Percentiles rank a stretch among this genome's conserved stretches.
These are phyloP conservation scores for Pleurotus giganteus DNA, from an alignment of 768 basidiomycete genomes.

Conservation along the genomic window DNA sequence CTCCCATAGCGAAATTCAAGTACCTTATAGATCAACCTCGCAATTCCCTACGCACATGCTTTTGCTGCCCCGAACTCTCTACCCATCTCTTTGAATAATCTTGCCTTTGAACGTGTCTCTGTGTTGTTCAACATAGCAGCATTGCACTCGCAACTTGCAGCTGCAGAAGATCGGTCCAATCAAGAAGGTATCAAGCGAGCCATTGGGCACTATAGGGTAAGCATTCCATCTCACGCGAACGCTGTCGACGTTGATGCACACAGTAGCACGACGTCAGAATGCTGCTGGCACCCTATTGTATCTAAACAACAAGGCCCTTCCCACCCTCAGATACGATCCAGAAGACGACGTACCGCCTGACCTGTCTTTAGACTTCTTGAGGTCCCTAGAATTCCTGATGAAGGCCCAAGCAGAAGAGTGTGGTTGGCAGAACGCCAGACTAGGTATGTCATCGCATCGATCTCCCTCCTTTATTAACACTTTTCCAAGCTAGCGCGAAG, in stretches of 20 bases:
- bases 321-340: constrained; percentile 44
- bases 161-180: constrained; percentile 63
- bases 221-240: constrained; percentile 1
- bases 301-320: constrained; percentile 50
- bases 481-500: constrained; percentile 58
- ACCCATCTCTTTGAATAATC: constrained; percentile 64
- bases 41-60: constrained; percentile 70
- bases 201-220: constrained; percentile 66
- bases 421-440: constrained; percentile 89
- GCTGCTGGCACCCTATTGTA: constrained; percentile 75
- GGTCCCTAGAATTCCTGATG: constrained; percentile 71
- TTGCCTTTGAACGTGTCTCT: constrained; percentile 79
- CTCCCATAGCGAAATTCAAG: constrained; percentile 1
- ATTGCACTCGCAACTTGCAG: constrained; percentile 80
- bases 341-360: constrained; percentile 60
- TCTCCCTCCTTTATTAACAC: constrained; percentile 12
- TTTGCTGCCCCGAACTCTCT: constrained; percentile 53
- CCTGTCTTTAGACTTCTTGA: constrained; percentile 59
- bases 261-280: constrained; percentile 32
- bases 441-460: constrained; percentile 47
- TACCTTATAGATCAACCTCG: constrained; percentile 57
- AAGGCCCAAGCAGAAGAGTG: constrained; percentile 96
- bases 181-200: constrained; percentile 86
- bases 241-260: neutral
- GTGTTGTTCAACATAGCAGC: constrained; percentile 86